These are phyloP conservation scores for Sporothrix dimorphospora DNA, from an alignment of 2,329 filamentous ascomycete genomes.

Conservation along the genomic window DNA sequence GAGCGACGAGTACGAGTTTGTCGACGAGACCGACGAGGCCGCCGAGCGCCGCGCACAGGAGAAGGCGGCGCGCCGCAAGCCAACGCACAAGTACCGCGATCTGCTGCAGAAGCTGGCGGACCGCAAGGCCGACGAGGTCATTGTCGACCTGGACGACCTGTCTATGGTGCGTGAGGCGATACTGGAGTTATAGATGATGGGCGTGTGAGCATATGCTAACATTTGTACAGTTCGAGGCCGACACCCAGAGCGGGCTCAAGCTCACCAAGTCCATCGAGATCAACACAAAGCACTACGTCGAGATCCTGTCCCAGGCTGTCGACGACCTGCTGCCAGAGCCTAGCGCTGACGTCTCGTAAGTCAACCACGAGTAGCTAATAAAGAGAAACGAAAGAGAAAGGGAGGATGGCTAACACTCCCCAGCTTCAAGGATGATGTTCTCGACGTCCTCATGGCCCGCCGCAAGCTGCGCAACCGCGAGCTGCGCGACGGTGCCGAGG, in stretches of 20 bases:
- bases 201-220: not conserved
- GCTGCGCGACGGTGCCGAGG: constrained; percentile 67
- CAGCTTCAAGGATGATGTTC: constrained; percentile 91
- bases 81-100: constrained; percentile 85
- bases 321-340: constrained; percentile 84
- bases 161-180: constrained; percentile 64
- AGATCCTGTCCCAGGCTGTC: constrained; percentile 84
- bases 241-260: constrained; percentile 67
- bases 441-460: constrained; percentile 95
- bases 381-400: not conserved
- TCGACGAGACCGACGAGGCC: constrained; percentile 76
- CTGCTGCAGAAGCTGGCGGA: constrained; percentile 87
- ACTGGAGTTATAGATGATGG: not conserved
- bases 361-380: too few relatives aligned
- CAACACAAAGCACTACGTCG: constrained; percentile 95
- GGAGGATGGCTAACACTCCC: constrained; percentile 40
- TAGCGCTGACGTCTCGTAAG: constrained; percentile 69
- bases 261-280: constrained; percentile 83
- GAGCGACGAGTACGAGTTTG: constrained; percentile 90
- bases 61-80: constrained; percentile 54
- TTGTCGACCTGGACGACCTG: constrained; percentile 89
- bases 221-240: constrained; percentile 69
- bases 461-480: constrained; percentile 84
- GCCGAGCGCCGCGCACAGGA: constrained; percentile 55
- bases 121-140: constrained; percentile 72